A percentile compares a stretch with the other conserved stretches of the same genome.
Evolutionary conservation across 176 grass and related monocot genomes (phyloP).

Genomic region (Aegilops bicornis): DNA sequence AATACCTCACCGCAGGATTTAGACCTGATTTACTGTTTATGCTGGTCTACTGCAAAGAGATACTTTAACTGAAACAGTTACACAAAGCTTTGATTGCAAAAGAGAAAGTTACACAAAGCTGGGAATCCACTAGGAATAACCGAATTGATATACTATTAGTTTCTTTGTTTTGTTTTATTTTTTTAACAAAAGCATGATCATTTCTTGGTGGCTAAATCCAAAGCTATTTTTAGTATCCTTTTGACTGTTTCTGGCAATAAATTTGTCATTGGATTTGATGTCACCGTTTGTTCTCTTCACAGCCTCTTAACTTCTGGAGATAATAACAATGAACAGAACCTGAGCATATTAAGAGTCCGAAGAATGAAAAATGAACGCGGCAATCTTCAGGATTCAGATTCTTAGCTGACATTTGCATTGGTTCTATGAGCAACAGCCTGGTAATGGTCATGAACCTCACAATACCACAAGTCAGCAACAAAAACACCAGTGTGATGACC

Average conservation of each 20-base stretch:
- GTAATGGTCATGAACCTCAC: background rate
- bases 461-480: background rate
- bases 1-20: background rate
- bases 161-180: background rate
- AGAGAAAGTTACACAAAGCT: background rate
- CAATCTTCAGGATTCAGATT: background rate
- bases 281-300: slow-evolving; percentile 5
- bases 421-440: background rate
- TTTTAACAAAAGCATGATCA: background rate
- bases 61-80: background rate
- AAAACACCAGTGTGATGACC: background rate
- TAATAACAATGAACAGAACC: background rate
- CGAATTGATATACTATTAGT: background rate
- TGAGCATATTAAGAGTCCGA: background rate
- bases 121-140: background rate
- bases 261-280: background rate
- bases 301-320: background rate
- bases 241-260: background rate
- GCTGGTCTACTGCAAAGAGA: background rate
- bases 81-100: too few species aligned
- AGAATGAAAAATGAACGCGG: background rate
- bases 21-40: background rate
- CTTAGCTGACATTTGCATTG: background rate
- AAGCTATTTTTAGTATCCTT: background rate
- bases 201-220: background rate